These are phyloP conservation scores for Ormosia semicastrata DNA, from an alignment of 306 rosid genomes.

Conservation along the genomic window DNA sequence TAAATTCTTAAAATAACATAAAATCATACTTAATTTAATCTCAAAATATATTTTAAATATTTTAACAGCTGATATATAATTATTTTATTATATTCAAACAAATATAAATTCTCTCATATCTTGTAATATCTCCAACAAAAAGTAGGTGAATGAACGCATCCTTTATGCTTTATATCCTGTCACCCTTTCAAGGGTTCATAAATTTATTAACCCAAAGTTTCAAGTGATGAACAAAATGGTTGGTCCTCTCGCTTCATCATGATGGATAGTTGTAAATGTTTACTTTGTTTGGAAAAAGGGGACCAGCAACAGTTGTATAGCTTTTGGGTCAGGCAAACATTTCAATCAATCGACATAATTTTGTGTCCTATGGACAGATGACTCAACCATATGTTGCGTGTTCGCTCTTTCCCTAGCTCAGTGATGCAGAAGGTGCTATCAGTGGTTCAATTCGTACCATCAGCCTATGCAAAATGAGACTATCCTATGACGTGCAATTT, in stretches of 20 bases:
- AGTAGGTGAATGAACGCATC: background rate
- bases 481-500: background rate
- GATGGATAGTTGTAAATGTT: background rate
- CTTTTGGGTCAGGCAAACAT: background rate
- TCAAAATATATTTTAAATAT: no score
- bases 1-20: no score
- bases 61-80: no score
- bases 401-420: background rate
- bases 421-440: background rate
- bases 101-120: background rate
- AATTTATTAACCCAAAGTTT: background rate
- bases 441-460: background rate
- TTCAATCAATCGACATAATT: background rate
- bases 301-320: background rate
- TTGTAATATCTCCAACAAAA: background rate
- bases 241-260: background rate
- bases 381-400: background rate
- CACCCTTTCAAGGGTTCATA: background rate
- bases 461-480: background rate
- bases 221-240: background rate
- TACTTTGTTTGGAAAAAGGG: constrained; percentile 8
- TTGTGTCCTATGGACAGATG: background rate
- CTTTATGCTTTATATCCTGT: background rate
- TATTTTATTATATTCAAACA: background rate
- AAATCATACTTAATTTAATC: no score